Conservation (phyloP, 2,329 filamentous ascomycete genomes). For the Sclerotinia borealis region DNA sequence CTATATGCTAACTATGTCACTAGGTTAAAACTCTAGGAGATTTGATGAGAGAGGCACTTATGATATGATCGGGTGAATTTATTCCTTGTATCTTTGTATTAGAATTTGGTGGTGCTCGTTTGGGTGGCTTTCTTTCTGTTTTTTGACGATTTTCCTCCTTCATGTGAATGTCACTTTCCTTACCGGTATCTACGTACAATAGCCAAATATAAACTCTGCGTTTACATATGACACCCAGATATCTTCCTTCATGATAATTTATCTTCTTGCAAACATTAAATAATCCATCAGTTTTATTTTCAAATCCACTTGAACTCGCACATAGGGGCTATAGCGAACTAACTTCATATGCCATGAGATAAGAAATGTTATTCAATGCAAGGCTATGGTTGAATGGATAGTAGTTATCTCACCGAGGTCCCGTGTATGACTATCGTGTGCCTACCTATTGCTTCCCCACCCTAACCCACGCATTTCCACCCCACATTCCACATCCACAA, state of each 20-base stretch:
- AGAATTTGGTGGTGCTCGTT: not conserved
- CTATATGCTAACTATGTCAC: not conserved
- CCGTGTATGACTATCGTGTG: not conserved
- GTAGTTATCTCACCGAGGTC: not conserved
- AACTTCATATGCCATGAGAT: not conserved
- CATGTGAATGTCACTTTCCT: not conserved
- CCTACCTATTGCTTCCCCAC: not conserved
- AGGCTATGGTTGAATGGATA: too few species aligned
- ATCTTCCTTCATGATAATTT: not conserved
- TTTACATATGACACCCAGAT: not conserved
- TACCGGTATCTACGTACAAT: not conserved
- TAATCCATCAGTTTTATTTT: not conserved
- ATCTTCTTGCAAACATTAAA: not conserved
- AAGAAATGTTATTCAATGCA: not conserved
- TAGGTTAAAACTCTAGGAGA: slow-evolving; percentile 9
- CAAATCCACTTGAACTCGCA: too few species aligned
- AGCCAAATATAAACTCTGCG: not conserved
- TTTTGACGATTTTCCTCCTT: not conserved
- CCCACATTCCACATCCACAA: not conserved
- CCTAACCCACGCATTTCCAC: not conserved
- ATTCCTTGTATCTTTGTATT: not conserved
- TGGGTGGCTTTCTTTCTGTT: not conserved
- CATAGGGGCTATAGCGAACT: not conserved
- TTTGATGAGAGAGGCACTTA: slow-evolving; percentile 9
- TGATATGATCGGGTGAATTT: not conserved